phyloP scores from a whole-genome alignment of 2,329 filamentous ascomycete genomes.

The Neodidymelliopsis sp. region DNA sequence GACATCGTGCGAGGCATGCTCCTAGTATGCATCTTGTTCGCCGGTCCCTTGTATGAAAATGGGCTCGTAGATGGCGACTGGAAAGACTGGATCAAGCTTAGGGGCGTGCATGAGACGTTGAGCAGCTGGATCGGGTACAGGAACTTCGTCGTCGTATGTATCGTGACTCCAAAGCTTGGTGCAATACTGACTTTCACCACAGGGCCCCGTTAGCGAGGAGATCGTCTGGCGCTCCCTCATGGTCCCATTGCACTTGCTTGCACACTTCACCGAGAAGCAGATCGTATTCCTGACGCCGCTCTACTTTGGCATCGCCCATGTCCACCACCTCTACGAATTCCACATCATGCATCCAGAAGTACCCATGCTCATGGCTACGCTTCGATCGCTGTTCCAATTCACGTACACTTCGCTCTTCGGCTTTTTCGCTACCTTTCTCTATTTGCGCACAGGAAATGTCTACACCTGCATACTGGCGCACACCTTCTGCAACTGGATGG shows the following conservation, averaged over 20 bases:
- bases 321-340: slow-evolving; percentile 97
- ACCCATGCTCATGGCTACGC: slow-evolving; percentile 66
- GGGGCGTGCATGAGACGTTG: slow-evolving; percentile 64
- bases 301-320: slow-evolving; percentile 90
- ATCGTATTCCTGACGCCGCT: slow-evolving; percentile 85
- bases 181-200: slow-evolving; percentile 20
- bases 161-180: not conserved
- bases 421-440: slow-evolving; percentile 90
- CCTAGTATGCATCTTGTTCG: slow-evolving; percentile 80
- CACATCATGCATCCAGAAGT: slow-evolving; percentile 78
- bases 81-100: slow-evolving; percentile 67
- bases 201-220: slow-evolving; percentile 88
- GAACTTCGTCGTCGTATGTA: slow-evolving; percentile 81
- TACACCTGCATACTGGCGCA: slow-evolving; percentile 79
- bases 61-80: slow-evolving; percentile 75
- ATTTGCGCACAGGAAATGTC: slow-evolving; percentile 83
- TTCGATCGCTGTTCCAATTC: slow-evolving; percentile 83
- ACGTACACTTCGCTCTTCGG: slow-evolving; percentile 92
- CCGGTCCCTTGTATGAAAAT: slow-evolving; percentile 82
- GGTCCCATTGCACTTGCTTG: slow-evolving; percentile 80
- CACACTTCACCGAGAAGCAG: slow-evolving; percentile 57
- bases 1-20: slow-evolving; percentile 71
- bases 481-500: slow-evolving; percentile 91
- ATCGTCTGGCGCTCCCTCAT: slow-evolving; percentile 89
- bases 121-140: slow-evolving; percentile 83